phyloP scores from a whole-genome alignment of 116 monocot genomes.

The Posidonia oceanica region DNA sequence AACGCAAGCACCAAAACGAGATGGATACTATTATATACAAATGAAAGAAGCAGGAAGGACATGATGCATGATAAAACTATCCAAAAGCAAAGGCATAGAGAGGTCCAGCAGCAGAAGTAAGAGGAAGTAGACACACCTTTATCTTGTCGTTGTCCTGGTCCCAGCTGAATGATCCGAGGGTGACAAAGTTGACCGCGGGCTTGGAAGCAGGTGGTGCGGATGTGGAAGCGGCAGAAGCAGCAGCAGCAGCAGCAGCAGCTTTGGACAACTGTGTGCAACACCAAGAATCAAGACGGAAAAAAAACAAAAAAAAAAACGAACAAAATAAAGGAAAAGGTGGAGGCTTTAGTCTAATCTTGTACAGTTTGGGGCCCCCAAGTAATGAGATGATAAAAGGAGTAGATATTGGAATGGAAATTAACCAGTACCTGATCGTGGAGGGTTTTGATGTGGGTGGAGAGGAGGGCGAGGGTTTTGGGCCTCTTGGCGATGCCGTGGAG shows the following conservation, averaged over 20 bases:
- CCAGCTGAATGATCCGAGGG: conserved; percentile 81
- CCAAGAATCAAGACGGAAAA: not conserved
- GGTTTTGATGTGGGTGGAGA: conserved; percentile 50
- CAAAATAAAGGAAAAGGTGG: not conserved
- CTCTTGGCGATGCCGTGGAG: conserved; percentile 47
- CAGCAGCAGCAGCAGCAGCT: conserved; percentile 6
- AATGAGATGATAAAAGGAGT: not conserved
- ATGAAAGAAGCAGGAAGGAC: no score
- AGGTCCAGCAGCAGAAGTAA: no score
- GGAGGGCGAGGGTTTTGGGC: conserved; percentile 50
- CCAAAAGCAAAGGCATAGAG: not conserved
- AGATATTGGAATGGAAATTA: not conserved
- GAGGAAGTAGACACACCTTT: conserved; percentile 25
- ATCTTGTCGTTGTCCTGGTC: conserved; percentile 74
- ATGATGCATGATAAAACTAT: not conserved
- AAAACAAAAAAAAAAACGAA: not conserved
- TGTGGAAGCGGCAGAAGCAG: not conserved
- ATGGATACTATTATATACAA: no score
- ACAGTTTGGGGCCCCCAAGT: no score
- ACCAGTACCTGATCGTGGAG: conserved; percentile 36
- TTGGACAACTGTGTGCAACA: conserved; percentile 23
- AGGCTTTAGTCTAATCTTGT: no score
- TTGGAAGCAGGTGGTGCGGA: conserved; percentile 1
- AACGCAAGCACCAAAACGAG: no score
- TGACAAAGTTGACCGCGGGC: conserved; percentile 29